Base-by-base conservation (phyloP, 1,139 yeast genomes). In the Hansenula lynferdii region DNA sequence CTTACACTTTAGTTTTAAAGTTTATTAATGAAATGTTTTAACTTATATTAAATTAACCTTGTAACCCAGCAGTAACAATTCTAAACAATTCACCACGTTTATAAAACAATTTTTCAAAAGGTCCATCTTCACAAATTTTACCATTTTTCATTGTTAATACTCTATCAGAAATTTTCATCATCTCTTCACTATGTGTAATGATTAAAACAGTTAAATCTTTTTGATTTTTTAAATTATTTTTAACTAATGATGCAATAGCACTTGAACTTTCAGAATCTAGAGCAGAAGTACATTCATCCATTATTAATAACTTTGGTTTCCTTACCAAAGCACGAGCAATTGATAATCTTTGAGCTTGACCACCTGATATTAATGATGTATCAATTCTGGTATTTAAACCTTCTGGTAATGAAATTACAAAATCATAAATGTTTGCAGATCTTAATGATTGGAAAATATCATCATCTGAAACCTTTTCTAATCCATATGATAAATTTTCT, bases 241-340 rank as follows among this genome's bases (percentile, higher is more conserved):
- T 48, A 2, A 84, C 62, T 34, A 80, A 51, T 1, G 63, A 54
- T 8, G 69, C 55, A n/a, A 80, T 65, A 7, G 54, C 49, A 14
- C 50, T 44, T 2, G 76, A 54, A 47, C 75, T 80, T 24, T 67
- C 71, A 0, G 81, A 69, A 56, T 86, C 96, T 41, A 86, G 62
- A 4, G 87, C 84, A 3, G 95, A 77, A 0, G 95, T 85, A 44
- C 87, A 82, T 54, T 86, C 96, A 59, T 86, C 96, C 38, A 86
- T 61, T 3, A 86, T 66, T 40, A 85, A 60, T 6, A 86, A 59
- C 35, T 69, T 68, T 0, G 95, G 89, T 35, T 69, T 65, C 36
- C 87, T 62, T 5, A 85, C 48, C 17, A 86, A 47, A 0, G 94
- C 89, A 44, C 96, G 71, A 0, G 86, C 90, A 43, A 86, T 77